Base-by-base conservation (phyloP, 23 red algal species). In the Chondrus crispus region DNA sequence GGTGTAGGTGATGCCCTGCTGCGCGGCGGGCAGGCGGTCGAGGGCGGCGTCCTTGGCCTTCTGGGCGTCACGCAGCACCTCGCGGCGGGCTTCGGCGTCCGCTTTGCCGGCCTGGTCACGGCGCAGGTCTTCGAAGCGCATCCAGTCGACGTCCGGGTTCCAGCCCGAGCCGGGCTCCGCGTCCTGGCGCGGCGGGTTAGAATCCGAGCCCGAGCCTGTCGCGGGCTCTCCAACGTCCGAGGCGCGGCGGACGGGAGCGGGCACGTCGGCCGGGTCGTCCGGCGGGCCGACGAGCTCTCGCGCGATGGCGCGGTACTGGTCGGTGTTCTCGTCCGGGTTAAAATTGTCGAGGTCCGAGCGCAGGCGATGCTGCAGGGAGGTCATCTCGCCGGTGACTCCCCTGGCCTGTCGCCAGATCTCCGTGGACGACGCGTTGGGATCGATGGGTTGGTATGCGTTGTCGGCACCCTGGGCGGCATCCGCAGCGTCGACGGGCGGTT, bases 101-200 rank as follows among this genome's bases (percentile, higher is more conserved):
- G 53, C 48, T 42, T 70, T 78, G 16, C 49, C 63, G 19, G 49
- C n/a, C 53, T 71, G 30, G 20, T 80, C 89, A 12, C 89, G 51
- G 14, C 64, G 45, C 6, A 92, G 41, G 69, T 92, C 77, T 28
- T 92, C 89, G 46, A 92, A 84, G 47, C 62, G 20, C 89, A 45
- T 92, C 89, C 89, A 92, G 38, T 92, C 89, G 11, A 82, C 77
- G 68, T 92, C 89, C 13, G 77, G 89, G 39, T 92, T 81, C 89
- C 89, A 92, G 12, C 62, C 77, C 18, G 41, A 39, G 18, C 46
- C 71, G 19, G 85, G 50, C 4, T 78, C 48, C 5, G 43, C 46
- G n/a, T n/a, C n/a, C 13, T 16, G 14, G 14, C 51, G 14, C 9
- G 35, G 29, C 33, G 37, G 37, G 24, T 11, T 16, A 11, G 24